Conservation (phyloP, 2,329 filamentous ascomycete genomes). For the Ophiostoma novo-ulmi region DNA sequence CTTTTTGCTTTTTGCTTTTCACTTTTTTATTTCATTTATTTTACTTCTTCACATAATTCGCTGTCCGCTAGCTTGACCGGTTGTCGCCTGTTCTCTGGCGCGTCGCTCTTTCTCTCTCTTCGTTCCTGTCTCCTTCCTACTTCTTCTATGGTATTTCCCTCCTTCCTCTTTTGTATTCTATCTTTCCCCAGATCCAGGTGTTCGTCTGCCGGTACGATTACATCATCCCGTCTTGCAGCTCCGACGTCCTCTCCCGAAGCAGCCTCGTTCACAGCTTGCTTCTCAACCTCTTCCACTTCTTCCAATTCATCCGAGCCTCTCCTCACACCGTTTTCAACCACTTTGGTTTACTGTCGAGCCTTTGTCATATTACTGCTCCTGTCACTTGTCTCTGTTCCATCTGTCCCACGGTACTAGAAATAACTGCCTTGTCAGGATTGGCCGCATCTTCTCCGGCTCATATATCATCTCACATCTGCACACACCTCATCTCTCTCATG, state of each 20-base stretch:
- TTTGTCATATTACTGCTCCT: neutral
- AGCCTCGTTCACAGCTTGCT: neutral
- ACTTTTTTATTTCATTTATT: neutral
- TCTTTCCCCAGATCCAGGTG: slow-evolving; percentile 2
- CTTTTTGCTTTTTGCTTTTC: neutral
- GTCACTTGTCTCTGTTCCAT: neutral
- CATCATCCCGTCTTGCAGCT: slow-evolving; percentile 7
- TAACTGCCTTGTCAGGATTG: neutral
- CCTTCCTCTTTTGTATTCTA: slow-evolving; percentile 9
- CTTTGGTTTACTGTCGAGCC: neutral
- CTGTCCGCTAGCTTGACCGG: neutral
- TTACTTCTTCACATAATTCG: neutral
- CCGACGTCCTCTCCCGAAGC: neutral
- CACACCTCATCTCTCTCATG: slow-evolving; percentile 10
- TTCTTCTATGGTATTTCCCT: neutral
- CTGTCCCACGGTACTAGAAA: neutral
- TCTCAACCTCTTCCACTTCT: slow-evolving; percentile 4
- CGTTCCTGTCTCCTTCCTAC: neutral
- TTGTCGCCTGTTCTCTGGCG: slow-evolving; percentile 16
- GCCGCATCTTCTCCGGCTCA: neutral
- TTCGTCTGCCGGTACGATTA: neutral
- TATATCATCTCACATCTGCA: neutral
- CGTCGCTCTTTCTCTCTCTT: slow-evolving; percentile 19
- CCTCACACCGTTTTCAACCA: neutral
- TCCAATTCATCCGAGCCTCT: neutral